Percentiles rank a stretch among this genome's conserved stretches.
Conservation (phyloP, 208 protist species). For the Leishmania turanica region DNA sequence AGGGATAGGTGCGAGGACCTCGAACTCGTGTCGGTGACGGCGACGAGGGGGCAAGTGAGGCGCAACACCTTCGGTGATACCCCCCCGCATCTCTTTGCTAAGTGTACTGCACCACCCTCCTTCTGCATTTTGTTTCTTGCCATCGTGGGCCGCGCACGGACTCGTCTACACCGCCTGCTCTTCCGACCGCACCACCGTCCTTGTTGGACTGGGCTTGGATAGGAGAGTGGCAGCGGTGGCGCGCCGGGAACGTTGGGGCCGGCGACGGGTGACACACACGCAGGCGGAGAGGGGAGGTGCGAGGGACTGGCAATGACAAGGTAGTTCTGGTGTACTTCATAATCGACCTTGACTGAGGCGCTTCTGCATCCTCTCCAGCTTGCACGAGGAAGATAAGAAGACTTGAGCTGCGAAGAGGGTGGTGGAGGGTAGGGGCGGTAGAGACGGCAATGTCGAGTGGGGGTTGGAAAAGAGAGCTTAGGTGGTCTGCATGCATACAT, state of each 20-base stretch:
- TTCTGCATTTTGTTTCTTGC: background rate
- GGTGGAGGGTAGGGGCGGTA: background rate
- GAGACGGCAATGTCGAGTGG: background rate
- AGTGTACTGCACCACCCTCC: background rate
- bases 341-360: constrained; percentile 18
- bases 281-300: background rate
- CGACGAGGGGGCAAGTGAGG: background rate
- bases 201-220: background rate
- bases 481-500: background rate
- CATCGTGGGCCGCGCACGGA: background rate
- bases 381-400: background rate
- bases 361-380: constrained; percentile 23
- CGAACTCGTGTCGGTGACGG: background rate
- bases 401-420: background rate
- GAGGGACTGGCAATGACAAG: constrained; percentile 29
- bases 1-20: background rate
- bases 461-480: background rate
- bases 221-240: background rate
- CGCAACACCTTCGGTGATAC: constrained; percentile 11
- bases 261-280: background rate
- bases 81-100: constrained; percentile 27
- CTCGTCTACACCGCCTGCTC: background rate
- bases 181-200: background rate
- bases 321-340: constrained; percentile 26
- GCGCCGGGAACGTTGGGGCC: background rate